Conservation (phyloP, 176 grass and related monocot species). For the Leersia perrieri region DNA sequence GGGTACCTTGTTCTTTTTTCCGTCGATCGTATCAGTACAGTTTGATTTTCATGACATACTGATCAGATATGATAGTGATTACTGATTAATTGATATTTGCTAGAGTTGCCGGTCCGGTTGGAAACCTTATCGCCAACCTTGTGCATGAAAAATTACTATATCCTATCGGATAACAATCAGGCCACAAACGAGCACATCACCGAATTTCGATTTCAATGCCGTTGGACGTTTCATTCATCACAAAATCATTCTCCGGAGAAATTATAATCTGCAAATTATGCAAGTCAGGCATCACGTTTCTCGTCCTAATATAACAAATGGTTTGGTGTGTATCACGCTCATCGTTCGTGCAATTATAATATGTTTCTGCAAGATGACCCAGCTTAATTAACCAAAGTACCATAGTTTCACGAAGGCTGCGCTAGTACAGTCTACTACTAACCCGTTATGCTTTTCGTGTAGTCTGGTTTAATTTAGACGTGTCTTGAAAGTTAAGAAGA, state of each 20-base stretch:
- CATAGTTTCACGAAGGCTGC: too few relatives aligned
- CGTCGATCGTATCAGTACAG: neutral
- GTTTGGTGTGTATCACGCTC: neutral
- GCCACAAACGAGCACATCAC: neutral
- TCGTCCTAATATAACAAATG: neutral
- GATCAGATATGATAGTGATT: neutral
- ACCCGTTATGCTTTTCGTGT: neutral
- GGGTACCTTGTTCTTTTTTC: neutral
- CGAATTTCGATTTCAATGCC: too few relatives aligned
- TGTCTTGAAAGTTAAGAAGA: neutral
- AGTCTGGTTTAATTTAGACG: neutral
- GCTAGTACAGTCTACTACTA: neutral
- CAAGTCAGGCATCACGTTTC: neutral
- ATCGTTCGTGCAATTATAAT: neutral
- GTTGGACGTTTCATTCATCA: too few relatives aligned
- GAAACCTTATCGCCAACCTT: neutral
- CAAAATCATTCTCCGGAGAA: neutral
- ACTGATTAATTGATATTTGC: too few relatives aligned
- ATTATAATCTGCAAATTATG: neutral
- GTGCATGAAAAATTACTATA: neutral
- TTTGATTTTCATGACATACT: neutral
- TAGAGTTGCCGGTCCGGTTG: neutral
- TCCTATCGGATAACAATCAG: neutral
- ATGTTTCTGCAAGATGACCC: neutral
- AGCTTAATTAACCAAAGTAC: too few relatives aligned